Evolutionary conservation across 495 filamentous ascomycete genomes (phyloP).

Genomic region (Aspergillus homomorphus): DNA sequence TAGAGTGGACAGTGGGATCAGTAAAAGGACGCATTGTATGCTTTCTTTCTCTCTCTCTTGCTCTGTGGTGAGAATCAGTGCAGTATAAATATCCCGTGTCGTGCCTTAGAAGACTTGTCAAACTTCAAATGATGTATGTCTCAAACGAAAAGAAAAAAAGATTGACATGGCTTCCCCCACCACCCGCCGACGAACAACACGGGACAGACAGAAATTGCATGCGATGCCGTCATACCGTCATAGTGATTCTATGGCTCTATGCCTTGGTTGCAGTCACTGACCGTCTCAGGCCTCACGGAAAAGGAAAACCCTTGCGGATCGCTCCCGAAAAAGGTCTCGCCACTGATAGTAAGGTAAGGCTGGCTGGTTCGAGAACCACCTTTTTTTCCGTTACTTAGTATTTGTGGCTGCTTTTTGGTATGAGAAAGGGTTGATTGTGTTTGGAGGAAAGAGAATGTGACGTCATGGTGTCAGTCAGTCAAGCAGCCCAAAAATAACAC

Average conservation of each 20-base stretch:
- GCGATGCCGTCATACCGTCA: constrained; percentile 5
- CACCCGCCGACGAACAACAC: not conserved
- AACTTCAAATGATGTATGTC: not conserved
- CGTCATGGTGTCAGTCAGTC: not conserved
- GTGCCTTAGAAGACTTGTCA: not conserved
- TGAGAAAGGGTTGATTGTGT: no score
- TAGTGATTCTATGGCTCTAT: not conserved
- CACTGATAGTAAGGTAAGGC: not conserved
- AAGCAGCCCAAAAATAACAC: not conserved
- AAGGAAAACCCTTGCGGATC: not conserved
- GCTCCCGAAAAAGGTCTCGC: not conserved
- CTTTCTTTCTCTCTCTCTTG: no score
- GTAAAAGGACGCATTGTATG: constrained; percentile 1
- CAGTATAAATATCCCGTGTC: constrained; percentile 4
- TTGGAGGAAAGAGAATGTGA: not conserved
- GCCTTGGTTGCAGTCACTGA: not conserved
- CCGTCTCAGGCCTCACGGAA: not conserved
- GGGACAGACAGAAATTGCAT: not conserved
- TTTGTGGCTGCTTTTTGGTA: no score
- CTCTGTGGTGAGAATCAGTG: no score
- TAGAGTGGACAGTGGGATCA: not conserved
- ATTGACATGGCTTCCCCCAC: no score
- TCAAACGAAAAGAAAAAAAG: not conserved
- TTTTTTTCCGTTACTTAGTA: no score
- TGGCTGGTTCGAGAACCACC: not conserved